Evolutionary conservation across 495 filamentous ascomycete genomes (phyloP), one percentile per base, ranked within the genome.

Genomic region (Penicillium egyptiacum): DNA sequence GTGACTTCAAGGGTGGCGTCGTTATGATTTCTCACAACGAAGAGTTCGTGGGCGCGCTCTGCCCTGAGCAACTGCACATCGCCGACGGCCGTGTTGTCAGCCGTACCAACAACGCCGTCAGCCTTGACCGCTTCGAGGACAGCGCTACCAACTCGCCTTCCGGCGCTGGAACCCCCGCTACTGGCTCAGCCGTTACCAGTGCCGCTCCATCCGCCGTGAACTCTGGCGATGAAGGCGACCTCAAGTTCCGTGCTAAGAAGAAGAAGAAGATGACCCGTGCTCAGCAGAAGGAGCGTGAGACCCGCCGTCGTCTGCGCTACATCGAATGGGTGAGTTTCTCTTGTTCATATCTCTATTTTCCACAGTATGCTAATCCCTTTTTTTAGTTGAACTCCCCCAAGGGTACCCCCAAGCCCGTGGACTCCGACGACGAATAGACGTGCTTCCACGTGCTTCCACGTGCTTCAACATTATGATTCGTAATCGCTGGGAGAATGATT

Each of bases 11-110:
- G 74, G 94, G 94, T 57, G 94, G 94, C 70, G 95, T 98, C 3
- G 90, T 98, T 58, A 96, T 98, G 88, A 98, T 98, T 69, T 97
- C 92, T 62, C 94, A 98, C 79, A 97, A 98, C 84, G 89, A 96
- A 65, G 95, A 98, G 71, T 98, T 98, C 67, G 92, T 98, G 44
- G 90, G 92, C 58, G 92, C 93, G 4, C 86, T 98, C 11, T 92
- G 93, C 69, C 86, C 87, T 20, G 94, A 98, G 76, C 91, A 96
- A 72, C 93, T 94, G 87, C 88, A 96, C 75, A 88, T 98, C 55
- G 87, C 84, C 59, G 90, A 91, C 61, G 94, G 94, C 4, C 86
- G 88, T 17, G 84, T 98, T 52, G 87, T 88, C 14, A 83, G 91
- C 76, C 92, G 92, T 65, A 91, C 89, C 61, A 83, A 86, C 66